phyloP scores from a whole-genome alignment of 2,329 filamentous ascomycete species.

The Neopestalotiopsis sp. region DNA sequence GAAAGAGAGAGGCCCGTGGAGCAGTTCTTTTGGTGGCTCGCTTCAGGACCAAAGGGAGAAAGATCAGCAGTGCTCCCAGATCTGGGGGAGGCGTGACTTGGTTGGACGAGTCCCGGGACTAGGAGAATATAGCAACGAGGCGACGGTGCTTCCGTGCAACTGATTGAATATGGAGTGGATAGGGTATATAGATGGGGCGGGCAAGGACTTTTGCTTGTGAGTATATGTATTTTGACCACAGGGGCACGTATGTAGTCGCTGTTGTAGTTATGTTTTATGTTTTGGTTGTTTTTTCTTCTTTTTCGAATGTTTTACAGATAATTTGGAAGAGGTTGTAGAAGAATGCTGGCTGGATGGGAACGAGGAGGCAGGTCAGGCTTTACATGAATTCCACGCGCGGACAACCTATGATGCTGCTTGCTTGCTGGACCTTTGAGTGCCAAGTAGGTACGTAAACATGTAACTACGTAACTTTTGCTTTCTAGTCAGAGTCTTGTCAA shows the following conservation, averaged over 20 bases:
- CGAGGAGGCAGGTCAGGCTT: constrained; percentile 27
- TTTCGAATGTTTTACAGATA: background rate
- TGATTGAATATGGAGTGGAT: background rate
- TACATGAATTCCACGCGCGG: constrained; percentile 27
- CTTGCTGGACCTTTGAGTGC: constrained; percentile 29
- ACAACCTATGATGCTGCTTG: constrained; percentile 16
- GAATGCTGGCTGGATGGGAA: constrained; percentile 20
- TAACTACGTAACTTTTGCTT: background rate
- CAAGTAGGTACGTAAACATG: constrained; percentile 30
- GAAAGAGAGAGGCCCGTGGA: constrained; percentile 36
- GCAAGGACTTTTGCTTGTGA: background rate
- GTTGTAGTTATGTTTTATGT: background rate
- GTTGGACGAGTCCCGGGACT: constrained; percentile 21
- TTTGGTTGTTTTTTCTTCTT: background rate
- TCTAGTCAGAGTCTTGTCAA: constrained; percentile 6
- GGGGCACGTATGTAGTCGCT: background rate
- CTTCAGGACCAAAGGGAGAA: constrained; percentile 41
- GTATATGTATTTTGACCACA: background rate
- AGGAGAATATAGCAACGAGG: constrained; percentile 17
- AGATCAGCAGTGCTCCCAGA: constrained; percentile 40
- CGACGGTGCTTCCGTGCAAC: background rate
- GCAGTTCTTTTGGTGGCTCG: constrained; percentile 35
- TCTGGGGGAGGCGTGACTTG: constrained; percentile 29
- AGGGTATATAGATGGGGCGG: background rate
- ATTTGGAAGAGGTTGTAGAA: constrained; percentile 21